These are phyloP conservation scores for Mucor plumbeus DNA, from an alignment of 371 early-diverging fungal genomes.

Conservation along the genomic window DNA sequence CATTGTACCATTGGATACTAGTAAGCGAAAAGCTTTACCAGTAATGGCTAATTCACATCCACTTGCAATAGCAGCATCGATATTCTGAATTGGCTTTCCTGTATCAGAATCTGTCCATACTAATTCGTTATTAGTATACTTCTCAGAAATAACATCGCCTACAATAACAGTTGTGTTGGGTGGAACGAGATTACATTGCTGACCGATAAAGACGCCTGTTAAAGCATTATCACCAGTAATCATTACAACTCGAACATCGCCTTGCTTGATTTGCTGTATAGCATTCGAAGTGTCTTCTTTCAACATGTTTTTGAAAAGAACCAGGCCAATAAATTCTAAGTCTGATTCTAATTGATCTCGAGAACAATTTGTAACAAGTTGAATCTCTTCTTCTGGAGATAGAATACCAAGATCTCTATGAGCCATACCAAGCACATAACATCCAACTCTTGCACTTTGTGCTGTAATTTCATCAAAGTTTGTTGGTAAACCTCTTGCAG, in stretches of 20 bases:
- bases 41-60: conserved; percentile 68
- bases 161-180: conserved; percentile 57
- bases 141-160: conserved; percentile 75
- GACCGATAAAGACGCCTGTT: conserved; percentile 79
- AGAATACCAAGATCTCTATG: conserved; percentile 54
- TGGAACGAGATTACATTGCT: conserved; percentile 39
- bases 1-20: conserved; percentile 36
- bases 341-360: conserved; percentile 71
- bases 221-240: conserved; percentile 91
- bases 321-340: conserved; percentile 63
- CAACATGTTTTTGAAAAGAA: conserved; percentile 84
- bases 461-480: conserved; percentile 57
- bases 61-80: conserved; percentile 12
- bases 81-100: conserved; percentile 10
- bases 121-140: conserved; percentile 66
- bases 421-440: conserved; percentile 80
- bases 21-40: conserved; percentile 63
- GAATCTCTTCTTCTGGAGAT: conserved; percentile 30
- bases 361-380: conserved; percentile 31
- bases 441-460: conserved; percentile 69
- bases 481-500: conserved; percentile 51
- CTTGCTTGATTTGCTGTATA: conserved; percentile 72
- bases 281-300: conserved; percentile 75
- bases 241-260: conserved; percentile 83
- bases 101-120: conserved; percentile 39